Conservation (phyloP, 2,329 filamentous ascomycete genomes). For the Trichoderma polysporum region DNA sequence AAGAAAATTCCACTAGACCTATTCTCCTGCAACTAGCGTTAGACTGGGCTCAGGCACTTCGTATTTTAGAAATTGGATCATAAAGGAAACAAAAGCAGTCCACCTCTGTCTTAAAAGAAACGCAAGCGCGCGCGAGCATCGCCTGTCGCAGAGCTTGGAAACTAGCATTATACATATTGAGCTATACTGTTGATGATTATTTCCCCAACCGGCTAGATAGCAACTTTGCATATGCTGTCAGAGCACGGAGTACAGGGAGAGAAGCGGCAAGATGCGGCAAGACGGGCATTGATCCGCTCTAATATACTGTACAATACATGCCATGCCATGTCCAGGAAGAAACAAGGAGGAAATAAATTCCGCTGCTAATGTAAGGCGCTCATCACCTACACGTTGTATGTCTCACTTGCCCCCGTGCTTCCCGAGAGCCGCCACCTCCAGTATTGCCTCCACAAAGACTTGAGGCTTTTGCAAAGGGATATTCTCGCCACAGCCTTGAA, state of each 20-base stretch:
- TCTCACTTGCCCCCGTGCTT: too few relatives aligned
- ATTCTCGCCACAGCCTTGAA: slow-evolving; percentile 20
- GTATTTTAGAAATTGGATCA: not conserved
- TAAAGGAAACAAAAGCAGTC: not conserved
- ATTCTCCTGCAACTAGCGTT: not conserved
- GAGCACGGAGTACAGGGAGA: not conserved
- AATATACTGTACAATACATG: too few relatives aligned
- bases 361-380: too few relatives aligned
- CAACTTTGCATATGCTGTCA: not conserved
- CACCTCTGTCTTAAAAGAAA: not conserved
- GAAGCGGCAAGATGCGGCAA: too few relatives aligned
- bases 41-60: not conserved
- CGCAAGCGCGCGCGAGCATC: not conserved
- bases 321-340: too few relatives aligned
- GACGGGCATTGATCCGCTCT: too few relatives aligned
- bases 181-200: not conserved
- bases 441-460: slow-evolving; percentile 20
- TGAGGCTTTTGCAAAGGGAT: slow-evolving; percentile 22
- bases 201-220: not conserved
- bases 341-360: too few relatives aligned
- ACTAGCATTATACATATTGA: not conserved
- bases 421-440: slow-evolving; percentile 16
- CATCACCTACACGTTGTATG: too few relatives aligned
- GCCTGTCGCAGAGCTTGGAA: not conserved
- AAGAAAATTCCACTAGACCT: not conserved